phyloP scores from a whole-genome alignment of 768 basidiomycete species.

The Termitomyces sp. region DNA sequence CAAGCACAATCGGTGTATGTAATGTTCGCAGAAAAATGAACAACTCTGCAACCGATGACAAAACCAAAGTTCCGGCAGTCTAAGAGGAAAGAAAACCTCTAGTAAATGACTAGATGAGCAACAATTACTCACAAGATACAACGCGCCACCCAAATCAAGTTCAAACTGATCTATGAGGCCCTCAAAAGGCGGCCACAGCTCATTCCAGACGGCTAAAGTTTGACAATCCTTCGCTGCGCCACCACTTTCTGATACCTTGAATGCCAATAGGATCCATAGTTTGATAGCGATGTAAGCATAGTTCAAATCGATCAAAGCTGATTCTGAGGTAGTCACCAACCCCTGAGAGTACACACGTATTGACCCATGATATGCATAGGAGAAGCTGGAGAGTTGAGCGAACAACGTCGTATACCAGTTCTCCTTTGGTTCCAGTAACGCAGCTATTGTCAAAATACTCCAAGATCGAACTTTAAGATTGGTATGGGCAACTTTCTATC shows the following conservation, averaged over 20 bases:
- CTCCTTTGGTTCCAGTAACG: constrained; percentile 34
- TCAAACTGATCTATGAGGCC: constrained; percentile 44
- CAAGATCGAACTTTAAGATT: constrained; percentile 49
- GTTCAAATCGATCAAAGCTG: constrained; percentile 54
- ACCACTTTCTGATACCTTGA: constrained; percentile 24
- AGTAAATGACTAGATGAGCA: background rate
- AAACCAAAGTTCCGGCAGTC: constrained; percentile 49
- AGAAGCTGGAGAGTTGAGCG: constrained; percentile 45
- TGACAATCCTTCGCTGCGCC: constrained; percentile 23
- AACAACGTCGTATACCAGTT: constrained; percentile 38
- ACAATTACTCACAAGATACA: constrained; percentile 29
- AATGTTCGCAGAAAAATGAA: constrained; percentile 57
- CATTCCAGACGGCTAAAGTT: constrained; percentile 58
- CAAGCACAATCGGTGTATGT: constrained; percentile 46
- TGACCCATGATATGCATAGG: constrained; percentile 37
- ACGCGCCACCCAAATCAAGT: constrained; percentile 35
- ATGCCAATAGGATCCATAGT: constrained; percentile 61
- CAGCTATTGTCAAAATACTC: constrained; percentile 57
- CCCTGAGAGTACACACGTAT: constrained; percentile 36
- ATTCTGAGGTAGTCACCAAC: constrained; percentile 26
- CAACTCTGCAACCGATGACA: constrained; percentile 60
- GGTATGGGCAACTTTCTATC: constrained; percentile 28
- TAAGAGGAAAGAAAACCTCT: constrained; percentile 17
- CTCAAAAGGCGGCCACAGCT: constrained; percentile 71
- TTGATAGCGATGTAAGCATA: constrained; percentile 66